Evolutionary conservation across 139 green algal genomes (phyloP), one percentile per base, ranked within the genome.

Genomic region (Tetradesmus lagerheimii): DNA sequence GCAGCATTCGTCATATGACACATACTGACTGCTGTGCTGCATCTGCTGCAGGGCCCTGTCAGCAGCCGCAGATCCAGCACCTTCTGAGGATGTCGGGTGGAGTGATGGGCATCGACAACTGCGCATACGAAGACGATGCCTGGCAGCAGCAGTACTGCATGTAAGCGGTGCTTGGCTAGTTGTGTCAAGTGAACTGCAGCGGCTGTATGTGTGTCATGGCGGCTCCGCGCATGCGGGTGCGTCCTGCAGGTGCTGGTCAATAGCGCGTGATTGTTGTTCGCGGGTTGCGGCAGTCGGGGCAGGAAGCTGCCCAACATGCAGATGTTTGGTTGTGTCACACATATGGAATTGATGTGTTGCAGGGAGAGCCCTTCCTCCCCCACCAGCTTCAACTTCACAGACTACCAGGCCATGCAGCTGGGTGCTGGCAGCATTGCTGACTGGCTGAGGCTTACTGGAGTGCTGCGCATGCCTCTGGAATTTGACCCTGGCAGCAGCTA

Each of bases 131-230:
- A 38, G 35, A 50, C 20, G 53, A 37, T 11, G 35, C 35, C 53
- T 87, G 82, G 82, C 82, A 87, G 57, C 82, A 87, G 82, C 20
- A 77, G 53, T 87, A 87, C 82, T 87, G 82, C 53, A 18, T 38
- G 67, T 78, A 29, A 78, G 67, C n/a, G n/a, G n/a, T 62, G 47
- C 12, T 62, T 11, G 47, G 47, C 47, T 23, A 50, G 5, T 14
- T 23, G 20, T 2, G 47, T 20, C 12, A 11, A 62, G 47, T 23
- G 6, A 11, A 23, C 47, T 23, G 47, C 8, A 62, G 47, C 47
- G 2, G 57, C 57, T 67, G 20, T 20, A 67, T 16, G 50, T 64
- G 6, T 64, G 50, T 23, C 15, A 23, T 64, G 16, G 50, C 50
- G 50, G 4, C 5, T 50, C 43, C 20, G 18, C 20, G 47, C 6